Evolutionary conservation across 2,329 filamentous ascomycete species (phyloP).

Genomic region (Lojkania enalia): DNA sequence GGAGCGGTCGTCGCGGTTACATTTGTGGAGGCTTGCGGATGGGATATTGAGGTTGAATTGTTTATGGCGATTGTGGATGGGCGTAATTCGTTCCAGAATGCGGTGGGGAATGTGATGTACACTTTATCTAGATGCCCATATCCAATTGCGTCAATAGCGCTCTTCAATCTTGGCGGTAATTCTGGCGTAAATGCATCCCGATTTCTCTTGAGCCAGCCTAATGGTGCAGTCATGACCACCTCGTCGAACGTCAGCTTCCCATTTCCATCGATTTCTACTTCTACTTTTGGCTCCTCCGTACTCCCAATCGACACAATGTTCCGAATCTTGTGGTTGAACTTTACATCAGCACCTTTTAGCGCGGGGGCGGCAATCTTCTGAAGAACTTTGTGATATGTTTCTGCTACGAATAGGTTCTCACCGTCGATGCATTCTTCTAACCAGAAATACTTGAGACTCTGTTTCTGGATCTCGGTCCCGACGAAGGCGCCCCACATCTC

Average conservation of each 20-base stretch:
- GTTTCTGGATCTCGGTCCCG: slow-evolving; percentile 64
- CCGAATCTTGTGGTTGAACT: slow-evolving; percentile 52
- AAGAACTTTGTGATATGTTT: slow-evolving; percentile 64
- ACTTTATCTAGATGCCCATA: slow-evolving; percentile 75
- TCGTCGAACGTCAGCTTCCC: slow-evolving; percentile 63
- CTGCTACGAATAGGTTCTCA: slow-evolving; percentile 65
- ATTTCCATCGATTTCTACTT: slow-evolving; percentile 53
- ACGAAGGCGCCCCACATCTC: slow-evolving; percentile 74
- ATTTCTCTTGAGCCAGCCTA: slow-evolving; percentile 58
- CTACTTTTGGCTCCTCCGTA: slow-evolving; percentile 24
- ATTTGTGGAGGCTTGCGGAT: slow-evolving; percentile 34
- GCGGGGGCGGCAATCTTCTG: slow-evolving; percentile 62
- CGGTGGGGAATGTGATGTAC: slow-evolving; percentile 66
- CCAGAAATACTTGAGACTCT: slow-evolving; percentile 78
- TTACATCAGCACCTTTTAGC: slow-evolving; percentile 58
- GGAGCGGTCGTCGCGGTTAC: slow-evolving; percentile 44
- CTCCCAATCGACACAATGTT: slow-evolving; percentile 40
- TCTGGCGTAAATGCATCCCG: slow-evolving; percentile 60
- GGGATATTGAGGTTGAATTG: slow-evolving; percentile 7
- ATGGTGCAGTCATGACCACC: slow-evolving; percentile 67
- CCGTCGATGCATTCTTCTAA: slow-evolving; percentile 77
- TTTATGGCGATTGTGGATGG: background rate
- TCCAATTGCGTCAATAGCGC: slow-evolving; percentile 66
- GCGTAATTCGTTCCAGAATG: slow-evolving; percentile 67
- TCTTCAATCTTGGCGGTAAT: slow-evolving; percentile 59